These are phyloP conservation scores for Globisporangium abappressorium DNA, from an alignment of 352 stramenopile species.

Conservation along the genomic window DNA sequence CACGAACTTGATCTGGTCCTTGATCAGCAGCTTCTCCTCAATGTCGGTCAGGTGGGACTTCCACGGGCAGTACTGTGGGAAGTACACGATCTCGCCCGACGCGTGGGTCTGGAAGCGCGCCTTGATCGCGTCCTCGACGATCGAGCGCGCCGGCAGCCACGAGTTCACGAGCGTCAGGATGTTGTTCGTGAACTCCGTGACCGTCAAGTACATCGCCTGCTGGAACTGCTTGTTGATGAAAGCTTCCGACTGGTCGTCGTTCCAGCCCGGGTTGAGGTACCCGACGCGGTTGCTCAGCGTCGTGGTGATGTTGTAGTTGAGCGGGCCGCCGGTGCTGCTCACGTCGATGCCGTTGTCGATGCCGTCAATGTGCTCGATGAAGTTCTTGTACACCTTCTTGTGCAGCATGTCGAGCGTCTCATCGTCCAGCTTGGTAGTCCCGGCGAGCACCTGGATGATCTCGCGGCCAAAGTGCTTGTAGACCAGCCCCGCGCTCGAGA, in stretches of 20 bases:
- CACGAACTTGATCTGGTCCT: slow-evolving; percentile 95
- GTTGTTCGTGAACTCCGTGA: slow-evolving; percentile 92
- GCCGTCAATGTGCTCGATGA: slow-evolving; percentile 98
- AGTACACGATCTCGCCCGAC: slow-evolving; percentile 92
- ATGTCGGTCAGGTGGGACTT: slow-evolving; percentile 96
- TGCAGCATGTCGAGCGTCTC: slow-evolving; percentile 83
- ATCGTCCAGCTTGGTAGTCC: slow-evolving; percentile 47
- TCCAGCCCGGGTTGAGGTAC: slow-evolving; percentile 95
- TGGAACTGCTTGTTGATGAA: slow-evolving; percentile 92
- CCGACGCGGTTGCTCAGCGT: slow-evolving; percentile 86
- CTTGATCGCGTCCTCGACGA: slow-evolving; percentile 91
- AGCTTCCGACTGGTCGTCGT: slow-evolving; percentile 86
- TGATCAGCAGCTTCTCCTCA: slow-evolving; percentile 89
- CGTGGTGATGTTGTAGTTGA: slow-evolving; percentile 79
- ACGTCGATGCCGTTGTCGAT: slow-evolving; percentile 98
- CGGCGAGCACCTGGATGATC: slow-evolving; percentile 86
- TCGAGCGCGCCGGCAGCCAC: slow-evolving; percentile 92
- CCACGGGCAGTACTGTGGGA: slow-evolving; percentile 94
- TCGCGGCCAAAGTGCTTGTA: slow-evolving; percentile 98
- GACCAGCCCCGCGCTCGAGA: slow-evolving; percentile 95
- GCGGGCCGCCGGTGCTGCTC: slow-evolving; percentile 30
- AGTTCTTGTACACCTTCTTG: slow-evolving; percentile 94
- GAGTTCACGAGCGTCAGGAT: slow-evolving; percentile 90
- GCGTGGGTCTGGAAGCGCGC: slow-evolving; percentile 87
- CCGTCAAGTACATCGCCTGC: slow-evolving; percentile 92